Base-by-base conservation (phyloP, 192 early-diverging fungal species). In the Backusella tuberculispora region DNA sequence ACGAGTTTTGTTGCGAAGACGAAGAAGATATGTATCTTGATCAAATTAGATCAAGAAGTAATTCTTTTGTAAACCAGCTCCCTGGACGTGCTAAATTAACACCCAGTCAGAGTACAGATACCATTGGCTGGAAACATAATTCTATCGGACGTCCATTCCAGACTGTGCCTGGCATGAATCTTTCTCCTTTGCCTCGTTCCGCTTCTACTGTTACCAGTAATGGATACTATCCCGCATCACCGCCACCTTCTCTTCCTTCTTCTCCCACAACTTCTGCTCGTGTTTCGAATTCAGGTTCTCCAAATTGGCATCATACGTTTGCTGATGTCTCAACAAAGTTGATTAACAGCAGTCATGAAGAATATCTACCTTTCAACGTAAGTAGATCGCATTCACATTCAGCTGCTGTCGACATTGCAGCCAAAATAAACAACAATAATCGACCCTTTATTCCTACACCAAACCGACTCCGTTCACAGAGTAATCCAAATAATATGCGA, bases 401-500 rank as follows among this genome's bases (percentile, higher is more conserved):
- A 17, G 24, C 72, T 37, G 42, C 72, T 24, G 19, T 68, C 7
- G 66, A 68, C 13, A 66, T 66, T 38, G 10, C 40, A 19, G n/a
- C 38, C 24, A 40, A 29, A 43, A 47, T 29, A 40, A 67, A 43
- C 3, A 15, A 12, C 3, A 67, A 34, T 34, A 34, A n/a, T 10
- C 40, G 66, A 21, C 68, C 67, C 34, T 24, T 48, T 42, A 13
- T 66, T 38, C 71, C 71, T 7, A 47, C 66, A 46, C 81, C 73
- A 41, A 78, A 81, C 76, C 79, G 85, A 10, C 71, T 85, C 6
- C 79, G 87, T 24, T 86, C 87, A 4, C 83, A 85, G 47, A 87
- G 85, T 66, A 88, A 79, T 56, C 85, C 87, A 38, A 87, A 88
- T 65, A 87, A 87, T 21, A 85, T 86, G 29, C 69, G 69, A 19